Evolutionary conservation across 2,329 filamentous ascomycete species (phyloP), one percentile per base, ranked within the genome.

Genomic region (Sporothrix pallida): DNA sequence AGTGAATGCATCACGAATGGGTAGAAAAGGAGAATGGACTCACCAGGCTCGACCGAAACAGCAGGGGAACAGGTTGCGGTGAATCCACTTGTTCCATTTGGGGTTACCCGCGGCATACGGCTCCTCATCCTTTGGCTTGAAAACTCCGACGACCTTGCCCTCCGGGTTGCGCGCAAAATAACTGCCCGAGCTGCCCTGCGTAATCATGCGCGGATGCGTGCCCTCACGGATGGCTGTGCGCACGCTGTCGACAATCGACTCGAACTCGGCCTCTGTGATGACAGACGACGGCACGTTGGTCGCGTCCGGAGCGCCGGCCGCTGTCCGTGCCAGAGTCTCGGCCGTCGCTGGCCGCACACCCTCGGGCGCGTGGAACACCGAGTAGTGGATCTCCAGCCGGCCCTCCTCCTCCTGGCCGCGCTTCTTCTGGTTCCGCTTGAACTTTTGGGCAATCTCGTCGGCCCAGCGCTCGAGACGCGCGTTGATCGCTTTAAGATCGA

Each of bases 31-130:
- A 5, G 48, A 13, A 20, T 37, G 31, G 31, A 81, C 86, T 71
- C 81, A 90, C 88, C 94, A 98, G 63, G 95, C 95, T 79, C 96
- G 88, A 20, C 96, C 96, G 79, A 99, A 99, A 82, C 93, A 98
- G 84, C 97, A 99, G 9, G 96, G 96, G 78, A 99, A 98, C 76
- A 99, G 81, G 81, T 99, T 99, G 76, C 96, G 88, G 82, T 99
- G 96, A 84, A 99, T 95, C 96, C 96, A 99, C 83, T 99, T 99
- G 78, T 97, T 98, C 95, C 95, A 98, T 82, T 99, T 99, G 6
- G 96, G 96, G 80, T 99, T 99, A 78, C 94, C 92, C 46, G 93
- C 96, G 1, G 96, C 96, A 80, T 98, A 99, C 0, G 96, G 96
- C 82, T 99, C 97, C 83, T 99, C 96, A 78, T 99, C 96, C 83